Percentiles rank a stretch among this genome's conserved stretches.
Evolutionary conservation across 179 eudicot species (phyloP).

Genomic region (Pouteria campechiana): DNA sequence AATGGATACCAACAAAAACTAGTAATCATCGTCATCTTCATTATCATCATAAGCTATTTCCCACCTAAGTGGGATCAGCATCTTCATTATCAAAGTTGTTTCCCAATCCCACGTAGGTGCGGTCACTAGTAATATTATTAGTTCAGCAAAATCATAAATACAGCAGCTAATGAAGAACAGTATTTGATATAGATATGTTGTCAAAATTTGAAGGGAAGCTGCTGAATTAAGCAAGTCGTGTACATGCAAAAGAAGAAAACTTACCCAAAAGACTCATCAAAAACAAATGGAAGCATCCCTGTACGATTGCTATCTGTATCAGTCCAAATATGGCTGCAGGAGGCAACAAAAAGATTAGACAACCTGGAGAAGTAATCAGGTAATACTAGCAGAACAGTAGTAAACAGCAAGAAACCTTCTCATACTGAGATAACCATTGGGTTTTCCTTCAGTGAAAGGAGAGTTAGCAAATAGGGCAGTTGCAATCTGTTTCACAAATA

Average conservation of each 20-base stretch:
- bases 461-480: slow-evolving; percentile 99
- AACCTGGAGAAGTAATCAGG: background rate
- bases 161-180: no score
- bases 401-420: slow-evolving; percentile 47
- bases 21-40: no score
- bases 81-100: no score
- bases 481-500: slow-evolving; percentile 53
- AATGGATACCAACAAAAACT: no score
- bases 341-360: slow-evolving; percentile 6
- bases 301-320: slow-evolving; percentile 84
- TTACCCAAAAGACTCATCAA: slow-evolving; percentile 92
- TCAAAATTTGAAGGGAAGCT: no score
- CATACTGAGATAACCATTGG: slow-evolving; percentile 94
- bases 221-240: no score
- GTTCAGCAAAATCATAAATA: no score
- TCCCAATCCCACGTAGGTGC: no score
- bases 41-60: no score
- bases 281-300: slow-evolving; percentile 99
- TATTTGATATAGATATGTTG: no score
- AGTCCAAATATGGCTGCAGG: slow-evolving; percentile 85
- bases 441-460: slow-evolving; percentile 95
- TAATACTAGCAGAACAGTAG: background rate
- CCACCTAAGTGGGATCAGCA: no score
- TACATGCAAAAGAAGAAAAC: slow-evolving; percentile 15
- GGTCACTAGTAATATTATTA: no score